Evolutionary conservation across 2,329 filamentous ascomycete species (phyloP).

Genomic region (Herpotrichia juniperi): DNA sequence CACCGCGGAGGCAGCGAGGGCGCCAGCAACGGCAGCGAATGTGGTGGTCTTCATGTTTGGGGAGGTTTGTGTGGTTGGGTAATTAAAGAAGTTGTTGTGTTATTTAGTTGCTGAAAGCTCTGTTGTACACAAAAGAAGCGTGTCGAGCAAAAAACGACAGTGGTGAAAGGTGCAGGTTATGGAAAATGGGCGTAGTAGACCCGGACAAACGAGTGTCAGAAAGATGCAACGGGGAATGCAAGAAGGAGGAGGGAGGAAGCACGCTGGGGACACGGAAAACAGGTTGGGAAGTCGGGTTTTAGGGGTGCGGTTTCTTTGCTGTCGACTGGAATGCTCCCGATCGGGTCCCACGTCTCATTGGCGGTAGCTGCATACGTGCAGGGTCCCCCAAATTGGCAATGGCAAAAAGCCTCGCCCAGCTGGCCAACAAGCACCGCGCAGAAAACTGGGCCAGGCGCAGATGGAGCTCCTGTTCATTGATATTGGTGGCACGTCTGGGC

Average conservation of each 20-base stretch:
- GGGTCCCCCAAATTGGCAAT: constrained; percentile 4
- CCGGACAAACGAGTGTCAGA: constrained; percentile 30
- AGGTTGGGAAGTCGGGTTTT: constrained; percentile 10
- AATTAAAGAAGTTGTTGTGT: constrained; percentile 9
- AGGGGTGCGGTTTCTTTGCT: constrained; percentile 8
- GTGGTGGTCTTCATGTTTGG: constrained; percentile 59
- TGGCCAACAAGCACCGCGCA: constrained; percentile 10
- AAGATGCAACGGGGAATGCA: constrained; percentile 5
- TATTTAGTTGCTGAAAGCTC: constrained; percentile 2
- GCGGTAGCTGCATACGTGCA: background rate
- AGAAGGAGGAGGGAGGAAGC: constrained; percentile 16
- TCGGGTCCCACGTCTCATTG: constrained; percentile 2
- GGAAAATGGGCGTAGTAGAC: constrained; percentile 18
- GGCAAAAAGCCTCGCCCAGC: constrained; percentile 8
- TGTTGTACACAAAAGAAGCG: constrained; percentile 11
- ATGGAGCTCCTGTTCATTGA: constrained; percentile 17
- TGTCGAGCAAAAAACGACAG: constrained; percentile 10
- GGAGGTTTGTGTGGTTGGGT: constrained; percentile 1
- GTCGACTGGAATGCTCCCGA: constrained; percentile 4
- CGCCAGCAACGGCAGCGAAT: constrained; percentile 54
- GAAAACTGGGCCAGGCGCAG: constrained; percentile 16
- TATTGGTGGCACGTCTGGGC: background rate
- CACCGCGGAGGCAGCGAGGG: constrained; percentile 53
- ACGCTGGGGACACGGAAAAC: constrained; percentile 5
- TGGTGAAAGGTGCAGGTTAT: constrained; percentile 9